Percentiles rank a stretch among this genome's conserved stretches.
phyloP scores from a whole-genome alignment of 345 rosid species.

The Microcos paniculata region DNA sequence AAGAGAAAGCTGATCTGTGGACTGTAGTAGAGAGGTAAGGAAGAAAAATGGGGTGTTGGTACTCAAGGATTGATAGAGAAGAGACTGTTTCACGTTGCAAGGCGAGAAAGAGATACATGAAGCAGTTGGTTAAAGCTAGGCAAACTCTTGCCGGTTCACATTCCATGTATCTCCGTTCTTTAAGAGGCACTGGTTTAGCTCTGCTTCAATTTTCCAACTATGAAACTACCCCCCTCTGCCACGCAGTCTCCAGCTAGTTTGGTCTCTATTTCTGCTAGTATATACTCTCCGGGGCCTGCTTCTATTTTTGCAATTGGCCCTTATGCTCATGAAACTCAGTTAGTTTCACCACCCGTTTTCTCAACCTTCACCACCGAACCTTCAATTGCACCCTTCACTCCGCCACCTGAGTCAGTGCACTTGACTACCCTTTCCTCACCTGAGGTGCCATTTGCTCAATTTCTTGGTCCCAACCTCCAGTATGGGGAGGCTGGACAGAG shows the following conservation, averaged over 20 bases:
- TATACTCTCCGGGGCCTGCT: slow-evolving; percentile 69
- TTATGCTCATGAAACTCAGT: slow-evolving; percentile 85
- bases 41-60: too few relatives aligned
- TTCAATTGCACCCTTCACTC: slow-evolving; percentile 95
- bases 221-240: slow-evolving; percentile 80
- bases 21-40: too few relatives aligned
- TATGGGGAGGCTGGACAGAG: slow-evolving; percentile 37
- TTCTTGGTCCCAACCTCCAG: slow-evolving; percentile 51
- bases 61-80: too few relatives aligned
- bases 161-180: too few relatives aligned
- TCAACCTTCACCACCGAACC: slow-evolving; percentile 95
- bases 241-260: slow-evolving; percentile 81
- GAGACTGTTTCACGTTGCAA: too few relatives aligned
- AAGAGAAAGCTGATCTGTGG: too few relatives aligned
- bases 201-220: too few relatives aligned
- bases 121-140: too few relatives aligned
- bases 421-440: slow-evolving; percentile 93
- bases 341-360: slow-evolving; percentile 93
- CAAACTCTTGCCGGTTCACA: too few relatives aligned
- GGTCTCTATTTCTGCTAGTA: slow-evolving; percentile 57
- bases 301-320: slow-evolving; percentile 96
- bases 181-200: too few relatives aligned
- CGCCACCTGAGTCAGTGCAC: slow-evolving; percentile 84
- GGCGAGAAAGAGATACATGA: too few relatives aligned
- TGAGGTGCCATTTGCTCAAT: slow-evolving; percentile 93